Evolutionary conservation across 352 stramenopile species (phyloP).

Genomic region (Pythium periplocum): DNA sequence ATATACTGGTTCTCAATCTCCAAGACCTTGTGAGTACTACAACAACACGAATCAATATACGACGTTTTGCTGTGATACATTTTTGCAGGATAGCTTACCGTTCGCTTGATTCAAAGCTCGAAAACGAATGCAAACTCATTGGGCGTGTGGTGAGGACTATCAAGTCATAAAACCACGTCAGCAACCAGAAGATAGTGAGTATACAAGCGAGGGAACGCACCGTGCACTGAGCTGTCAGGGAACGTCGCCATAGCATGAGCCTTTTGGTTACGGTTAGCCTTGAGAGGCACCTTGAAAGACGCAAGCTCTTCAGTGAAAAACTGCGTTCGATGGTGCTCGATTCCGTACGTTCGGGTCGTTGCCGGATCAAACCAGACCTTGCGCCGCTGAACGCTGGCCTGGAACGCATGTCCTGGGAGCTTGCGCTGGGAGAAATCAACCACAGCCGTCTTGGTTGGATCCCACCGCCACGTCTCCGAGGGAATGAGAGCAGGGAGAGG

Average conservation of each 20-base stretch:
- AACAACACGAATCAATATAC: not conserved
- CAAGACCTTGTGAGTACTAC: constrained; percentile 41
- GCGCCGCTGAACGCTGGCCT: constrained; percentile 28
- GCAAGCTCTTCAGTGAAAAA: constrained; percentile 59
- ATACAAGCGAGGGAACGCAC: constrained; percentile 17
- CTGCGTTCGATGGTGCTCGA: constrained; percentile 53
- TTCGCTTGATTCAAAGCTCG: constrained; percentile 35
- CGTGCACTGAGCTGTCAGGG: constrained; percentile 59
- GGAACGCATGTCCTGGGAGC: constrained; percentile 19
- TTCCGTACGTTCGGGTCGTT: constrained; percentile 40
- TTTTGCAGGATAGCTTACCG: constrained; percentile 14
- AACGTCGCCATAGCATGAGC: constrained; percentile 47
- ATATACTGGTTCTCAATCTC: constrained; percentile 68
- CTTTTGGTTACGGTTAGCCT: constrained; percentile 46
- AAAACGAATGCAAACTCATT: constrained; percentile 60
- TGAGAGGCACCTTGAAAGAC: constrained; percentile 62
- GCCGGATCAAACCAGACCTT: constrained; percentile 64
- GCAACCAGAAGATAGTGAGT: not conserved
- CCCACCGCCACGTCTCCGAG: constrained; percentile 21
- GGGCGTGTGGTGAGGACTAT: constrained; percentile 44
- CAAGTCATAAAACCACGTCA: not conserved
- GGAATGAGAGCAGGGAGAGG: constrained; percentile 30
- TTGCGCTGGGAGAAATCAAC: constrained; percentile 20
- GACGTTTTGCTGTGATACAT: no score
- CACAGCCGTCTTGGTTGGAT: constrained; percentile 5